Conservation (phyloP, 805 yeast genomes). For the Zygosaccharomyces siamensis region DNA sequence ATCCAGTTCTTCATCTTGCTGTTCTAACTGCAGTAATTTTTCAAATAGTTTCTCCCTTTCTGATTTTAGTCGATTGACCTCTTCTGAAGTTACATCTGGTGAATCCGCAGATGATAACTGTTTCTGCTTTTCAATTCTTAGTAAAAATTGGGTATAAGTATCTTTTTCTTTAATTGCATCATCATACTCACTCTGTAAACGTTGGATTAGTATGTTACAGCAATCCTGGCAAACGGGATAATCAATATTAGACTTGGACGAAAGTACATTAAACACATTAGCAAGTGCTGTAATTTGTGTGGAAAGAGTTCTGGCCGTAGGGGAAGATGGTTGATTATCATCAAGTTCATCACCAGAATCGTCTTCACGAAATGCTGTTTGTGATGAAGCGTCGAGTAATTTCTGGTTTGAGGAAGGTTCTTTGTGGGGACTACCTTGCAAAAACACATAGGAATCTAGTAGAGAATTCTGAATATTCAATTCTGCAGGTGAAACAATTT, state of each 20-base stretch:
- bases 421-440: slow-evolving; percentile 16
- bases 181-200: slow-evolving; percentile 64
- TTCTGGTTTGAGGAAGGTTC: slow-evolving; percentile 5
- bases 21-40: slow-evolving; percentile 29
- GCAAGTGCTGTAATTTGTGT: slow-evolving; percentile 50
- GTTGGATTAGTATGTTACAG: slow-evolving; percentile 57
- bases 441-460: slow-evolving; percentile 27
- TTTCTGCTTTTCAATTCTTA: slow-evolving; percentile 57
- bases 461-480: slow-evolving; percentile 32
- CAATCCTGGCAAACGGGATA: slow-evolving; percentile 89
- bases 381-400: slow-evolving; percentile 10
- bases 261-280: slow-evolving; percentile 64
- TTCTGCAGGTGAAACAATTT: slow-evolving; percentile 21
- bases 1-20: slow-evolving; percentile 43
- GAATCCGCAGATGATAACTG: slow-evolving; percentile 34
- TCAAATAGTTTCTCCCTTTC: slow-evolving; percentile 21
- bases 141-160: slow-evolving; percentile 65
- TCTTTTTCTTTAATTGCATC: slow-evolving; percentile 74
- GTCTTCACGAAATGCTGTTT: slow-evolving; percentile 11
- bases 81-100: slow-evolving; percentile 7
- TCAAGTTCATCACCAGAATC: slow-evolving; percentile 22
- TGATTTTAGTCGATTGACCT: slow-evolving; percentile 25
- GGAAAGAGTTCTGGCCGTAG: slow-evolving; percentile 39
- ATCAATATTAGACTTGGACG: slow-evolving; percentile 70
- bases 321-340: slow-evolving; percentile 6